Evolutionary conservation across 208 protist genomes (phyloP).

Genomic region (Sergeia podlipaevii): DNA sequence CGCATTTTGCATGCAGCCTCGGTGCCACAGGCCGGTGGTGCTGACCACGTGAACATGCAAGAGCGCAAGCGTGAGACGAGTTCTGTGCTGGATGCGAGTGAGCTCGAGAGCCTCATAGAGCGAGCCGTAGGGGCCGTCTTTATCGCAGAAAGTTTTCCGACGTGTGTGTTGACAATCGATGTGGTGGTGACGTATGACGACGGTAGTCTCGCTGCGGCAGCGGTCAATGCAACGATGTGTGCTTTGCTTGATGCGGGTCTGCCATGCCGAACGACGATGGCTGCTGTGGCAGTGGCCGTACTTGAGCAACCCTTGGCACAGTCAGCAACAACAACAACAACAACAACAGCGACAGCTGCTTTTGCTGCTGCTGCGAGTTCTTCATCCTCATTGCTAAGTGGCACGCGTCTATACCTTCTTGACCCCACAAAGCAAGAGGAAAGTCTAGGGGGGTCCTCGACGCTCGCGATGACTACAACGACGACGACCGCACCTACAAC

Average conservation of each 20-base stretch:
- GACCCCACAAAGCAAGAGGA: slow-evolving; percentile 71
- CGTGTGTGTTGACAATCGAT: slow-evolving; percentile 57
- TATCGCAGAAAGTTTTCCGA: slow-evolving; percentile 48
- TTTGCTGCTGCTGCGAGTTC: slow-evolving; percentile 11
- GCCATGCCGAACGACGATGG: slow-evolving; percentile 77
- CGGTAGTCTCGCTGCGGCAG: slow-evolving; percentile 59
- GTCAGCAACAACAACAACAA: not conserved
- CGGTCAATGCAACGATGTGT: slow-evolving; percentile 79
- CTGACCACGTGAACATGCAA: slow-evolving; percentile 31
- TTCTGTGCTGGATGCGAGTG: slow-evolving; percentile 32
- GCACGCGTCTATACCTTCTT: slow-evolving; percentile 14
- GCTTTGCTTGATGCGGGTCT: slow-evolving; percentile 83
- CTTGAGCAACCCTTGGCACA: slow-evolving; percentile 1
- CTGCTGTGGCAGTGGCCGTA: slow-evolving; percentile 52
- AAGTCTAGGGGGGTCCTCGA: slow-evolving; percentile 17
- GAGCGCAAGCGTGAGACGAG: slow-evolving; percentile 30
- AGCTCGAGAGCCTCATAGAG: slow-evolving; percentile 30
- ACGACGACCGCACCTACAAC: not conserved
- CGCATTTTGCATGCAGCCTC: slow-evolving; percentile 8
- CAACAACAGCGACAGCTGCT: not conserved
- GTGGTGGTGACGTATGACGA: slow-evolving; percentile 69
- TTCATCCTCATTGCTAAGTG: not conserved
- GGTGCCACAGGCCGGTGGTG: slow-evolving; percentile 37
- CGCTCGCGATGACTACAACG: not conserved
- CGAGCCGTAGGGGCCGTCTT: slow-evolving; percentile 41